phyloP scores from a whole-genome alignment of 2,329 filamentous ascomycete genomes.

The Thermomyces lanuginosus region DNA sequence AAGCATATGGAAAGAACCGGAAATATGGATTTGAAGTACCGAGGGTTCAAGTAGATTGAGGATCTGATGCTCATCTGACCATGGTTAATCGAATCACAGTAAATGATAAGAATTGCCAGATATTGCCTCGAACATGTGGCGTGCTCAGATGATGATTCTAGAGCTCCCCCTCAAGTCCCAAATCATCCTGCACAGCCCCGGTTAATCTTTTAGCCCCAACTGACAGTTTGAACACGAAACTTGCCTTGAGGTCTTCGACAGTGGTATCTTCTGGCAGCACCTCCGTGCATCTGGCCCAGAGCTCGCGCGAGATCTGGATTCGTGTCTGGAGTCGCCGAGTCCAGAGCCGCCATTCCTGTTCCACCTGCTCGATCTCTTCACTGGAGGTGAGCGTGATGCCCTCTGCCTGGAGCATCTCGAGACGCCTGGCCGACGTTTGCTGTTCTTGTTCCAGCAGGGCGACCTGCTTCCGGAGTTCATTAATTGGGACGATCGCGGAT shows the following conservation, averaged over 20 bases:
- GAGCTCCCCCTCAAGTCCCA: too few relatives aligned
- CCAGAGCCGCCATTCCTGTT: conserved; percentile 33
- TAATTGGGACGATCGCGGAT: conserved; percentile 33
- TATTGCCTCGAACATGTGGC: too few relatives aligned
- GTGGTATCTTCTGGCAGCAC: conserved; percentile 31
- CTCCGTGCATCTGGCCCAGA: conserved; percentile 36
- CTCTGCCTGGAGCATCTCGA: conserved; percentile 26
- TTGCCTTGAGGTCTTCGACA: conserved; percentile 35
- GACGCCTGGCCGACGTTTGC: conserved; percentile 20
- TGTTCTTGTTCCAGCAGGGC: conserved; percentile 30
- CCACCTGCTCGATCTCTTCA: conserved; percentile 32
- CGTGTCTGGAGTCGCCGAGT: conserved; percentile 23
- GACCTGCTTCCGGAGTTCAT: conserved; percentile 33
- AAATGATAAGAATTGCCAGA: too few relatives aligned
- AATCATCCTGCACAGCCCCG: conserved; percentile 1
- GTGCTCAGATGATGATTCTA: too few relatives aligned
- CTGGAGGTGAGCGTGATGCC: too few relatives aligned
- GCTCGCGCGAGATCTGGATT: conserved; percentile 33
- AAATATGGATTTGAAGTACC: too few relatives aligned
- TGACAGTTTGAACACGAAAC: conserved; percentile 5
- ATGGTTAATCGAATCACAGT: too few relatives aligned
- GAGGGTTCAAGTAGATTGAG: too few relatives aligned
- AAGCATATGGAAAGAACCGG: too few relatives aligned
- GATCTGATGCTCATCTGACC: too few relatives aligned
- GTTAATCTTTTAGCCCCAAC: too few relatives aligned